Evolutionary conservation across 2,329 filamentous ascomycete species (phyloP), one percentile per base, ranked within the genome.

Genomic region (Botrytis fabae): DNA sequence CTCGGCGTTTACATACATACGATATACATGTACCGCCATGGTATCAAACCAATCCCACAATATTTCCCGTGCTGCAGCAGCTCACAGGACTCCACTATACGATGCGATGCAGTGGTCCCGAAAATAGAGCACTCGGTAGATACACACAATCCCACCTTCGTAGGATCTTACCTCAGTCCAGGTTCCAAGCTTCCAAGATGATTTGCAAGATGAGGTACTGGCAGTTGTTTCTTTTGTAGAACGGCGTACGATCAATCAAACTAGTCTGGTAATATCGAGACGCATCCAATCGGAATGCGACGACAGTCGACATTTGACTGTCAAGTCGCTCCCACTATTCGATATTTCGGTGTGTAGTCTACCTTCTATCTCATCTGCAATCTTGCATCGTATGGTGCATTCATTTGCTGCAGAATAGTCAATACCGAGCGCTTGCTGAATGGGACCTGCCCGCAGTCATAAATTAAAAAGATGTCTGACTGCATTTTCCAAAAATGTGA

Each of bases 1-100:
- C 65, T 69, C 48, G 65, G 65, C 65, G 65, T 69, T 57, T 69
- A 69, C 38, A 69, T 57, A 69, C 65, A 69, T 68, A 44, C 22
- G 18, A 64, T 46, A 64, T 46, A 32, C 40, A 54, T 68, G 35
- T 54, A 54, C 46, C 16, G 16, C 64, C 32, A 42, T 57, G 32
- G 35, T 32, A 40, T 54, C 35, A 54, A 42, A 2, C 35, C 48
- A 68, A 68, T 68, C 35, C 35, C 65, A 42, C 40, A 68, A 35
- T 28, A 22, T 66, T 42, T 64, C 32, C 22, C 69, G n/a, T 61
- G 22, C 54, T 44, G 28, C 40, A 59, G 25, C 46, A 28, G 38
- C 66, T 57, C 48, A 40, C 25, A 20, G 25, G 40, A 46, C 68
- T 63, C 68, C 54, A 46, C 51, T 40, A 40, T 65, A 54, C 69